These are phyloP conservation scores for Diversispora epigaea DNA, from an alignment of 192 early-diverging fungal genomes.

Conservation along the genomic window DNA sequence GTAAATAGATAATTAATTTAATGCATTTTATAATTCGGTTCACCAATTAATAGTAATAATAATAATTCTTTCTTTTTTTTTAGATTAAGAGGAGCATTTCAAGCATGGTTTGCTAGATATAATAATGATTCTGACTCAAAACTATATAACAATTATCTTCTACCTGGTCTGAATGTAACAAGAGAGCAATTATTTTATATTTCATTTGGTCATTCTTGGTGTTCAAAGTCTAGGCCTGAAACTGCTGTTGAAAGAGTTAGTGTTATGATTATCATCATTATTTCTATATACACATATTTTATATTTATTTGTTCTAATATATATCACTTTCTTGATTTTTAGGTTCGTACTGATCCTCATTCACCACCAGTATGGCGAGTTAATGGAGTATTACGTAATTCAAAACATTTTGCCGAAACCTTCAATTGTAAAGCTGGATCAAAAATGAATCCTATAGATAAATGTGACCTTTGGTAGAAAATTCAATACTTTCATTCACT, in stretches of 20 bases:
- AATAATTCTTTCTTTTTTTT: too few species aligned
- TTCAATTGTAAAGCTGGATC: conserved; percentile 63
- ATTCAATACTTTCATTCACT: too few species aligned
- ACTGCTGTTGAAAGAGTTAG: conserved; percentile 49
- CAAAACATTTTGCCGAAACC: conserved; percentile 62
- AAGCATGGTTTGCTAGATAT: conserved; percentile 37
- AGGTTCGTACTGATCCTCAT: conserved; percentile 66
- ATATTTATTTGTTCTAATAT: neutral
- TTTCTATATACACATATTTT: neutral
- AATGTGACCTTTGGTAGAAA: conserved; percentile 44
- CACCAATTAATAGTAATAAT: neutral
- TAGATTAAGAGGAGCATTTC: conserved; percentile 45
- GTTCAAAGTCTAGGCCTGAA: conserved; percentile 45
- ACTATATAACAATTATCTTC: conserved; percentile 9
- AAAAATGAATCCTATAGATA: conserved; percentile 68
- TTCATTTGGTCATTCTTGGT: conserved; percentile 71
- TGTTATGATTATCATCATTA: neutral
- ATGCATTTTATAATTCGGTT: conserved; percentile 32
- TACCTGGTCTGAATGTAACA: conserved; percentile 54
- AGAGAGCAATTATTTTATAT: conserved; percentile 68
- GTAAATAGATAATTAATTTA: conserved; percentile 24
- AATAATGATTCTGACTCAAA: conserved; percentile 16
- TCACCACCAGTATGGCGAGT: conserved; percentile 65
- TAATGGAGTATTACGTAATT: conserved; percentile 69
- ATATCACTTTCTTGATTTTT: neutral